These are phyloP conservation scores for Venturia oleaginea DNA, from an alignment of 2,329 filamentous ascomycete species.

Conservation along the genomic window DNA sequence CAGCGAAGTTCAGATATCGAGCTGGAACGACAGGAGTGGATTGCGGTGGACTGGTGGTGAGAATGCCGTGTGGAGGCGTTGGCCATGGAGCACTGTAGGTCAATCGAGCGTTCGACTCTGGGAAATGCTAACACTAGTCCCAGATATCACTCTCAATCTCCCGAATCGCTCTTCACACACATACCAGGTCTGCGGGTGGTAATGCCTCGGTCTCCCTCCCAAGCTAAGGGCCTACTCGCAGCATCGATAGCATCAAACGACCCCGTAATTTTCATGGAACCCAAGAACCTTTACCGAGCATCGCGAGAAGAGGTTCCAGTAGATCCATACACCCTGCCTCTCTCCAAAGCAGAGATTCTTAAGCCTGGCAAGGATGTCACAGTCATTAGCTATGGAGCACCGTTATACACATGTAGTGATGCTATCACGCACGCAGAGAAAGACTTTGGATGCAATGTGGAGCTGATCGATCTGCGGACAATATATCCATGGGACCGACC, in stretches of 20 bases:
- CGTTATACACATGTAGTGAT: constrained; percentile 71
- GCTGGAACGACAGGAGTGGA: constrained; percentile 44
- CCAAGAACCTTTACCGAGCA: constrained; percentile 84
- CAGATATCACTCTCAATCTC: constrained; percentile 77
- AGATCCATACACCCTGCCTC: constrained; percentile 69
- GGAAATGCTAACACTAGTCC: neutral
- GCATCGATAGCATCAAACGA: constrained; percentile 67
- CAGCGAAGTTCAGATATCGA: constrained; percentile 77
- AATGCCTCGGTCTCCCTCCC: constrained; percentile 73
- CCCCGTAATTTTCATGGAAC: constrained; percentile 87
- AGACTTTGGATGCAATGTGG: constrained; percentile 63
- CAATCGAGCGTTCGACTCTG: neutral
- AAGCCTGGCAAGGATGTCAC: constrained; percentile 75
- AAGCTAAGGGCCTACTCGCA: constrained; percentile 80
- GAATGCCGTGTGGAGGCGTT: constrained; percentile 85
- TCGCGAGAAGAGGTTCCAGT: constrained; percentile 85
- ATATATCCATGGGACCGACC: constrained; percentile 87
- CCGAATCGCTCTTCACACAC: constrained; percentile 81
- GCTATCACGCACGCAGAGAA: constrained; percentile 67
- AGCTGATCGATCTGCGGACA: constrained; percentile 80
- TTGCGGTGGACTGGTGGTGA: constrained; percentile 71
- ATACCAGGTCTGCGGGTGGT: constrained; percentile 78
- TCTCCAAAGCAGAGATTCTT: constrained; percentile 77
- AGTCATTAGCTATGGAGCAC: constrained; percentile 80
- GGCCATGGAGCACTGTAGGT: constrained; percentile 70